These are phyloP conservation scores for Suillus decipiens DNA, from an alignment of 768 basidiomycete genomes.

Conservation along the genomic window DNA sequence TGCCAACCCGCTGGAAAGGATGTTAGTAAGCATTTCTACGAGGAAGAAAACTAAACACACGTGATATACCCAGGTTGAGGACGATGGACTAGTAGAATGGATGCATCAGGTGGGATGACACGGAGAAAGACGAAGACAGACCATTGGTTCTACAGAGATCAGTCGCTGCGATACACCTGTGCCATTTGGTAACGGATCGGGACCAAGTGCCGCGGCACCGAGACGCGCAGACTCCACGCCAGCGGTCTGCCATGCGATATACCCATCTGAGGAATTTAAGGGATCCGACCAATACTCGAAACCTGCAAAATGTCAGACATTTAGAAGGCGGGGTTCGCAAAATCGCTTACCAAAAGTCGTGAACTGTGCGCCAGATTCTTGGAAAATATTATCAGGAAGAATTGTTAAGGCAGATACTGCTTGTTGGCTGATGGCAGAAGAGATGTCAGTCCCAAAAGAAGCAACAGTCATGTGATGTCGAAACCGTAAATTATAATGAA, in stretches of 20 bases:
- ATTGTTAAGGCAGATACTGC: slow-evolving; percentile 47
- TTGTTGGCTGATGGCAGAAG: slow-evolving; percentile 39
- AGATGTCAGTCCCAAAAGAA: neutral
- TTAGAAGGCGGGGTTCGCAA: neutral
- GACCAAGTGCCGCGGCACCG: slow-evolving; percentile 54
- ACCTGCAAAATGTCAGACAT: slow-evolving; percentile 36
- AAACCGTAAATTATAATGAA: neutral
- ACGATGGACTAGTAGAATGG: slow-evolving; percentile 44
- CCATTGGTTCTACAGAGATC: slow-evolving; percentile 55
- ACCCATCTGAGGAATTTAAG: slow-evolving; percentile 52
- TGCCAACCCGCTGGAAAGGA: slow-evolving; percentile 62
- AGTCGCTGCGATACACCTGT: slow-evolving; percentile 60
- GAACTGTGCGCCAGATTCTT: slow-evolving; percentile 55
- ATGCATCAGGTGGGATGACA: neutral
- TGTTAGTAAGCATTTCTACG: neutral
- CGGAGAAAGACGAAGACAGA: slow-evolving; percentile 1
- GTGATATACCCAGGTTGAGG: slow-evolving; percentile 64
- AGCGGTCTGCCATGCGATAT: slow-evolving; percentile 75
- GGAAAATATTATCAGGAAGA: slow-evolving; percentile 48
- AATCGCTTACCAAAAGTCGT: slow-evolving; percentile 46
- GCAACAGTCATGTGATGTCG: neutral
- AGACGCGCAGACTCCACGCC: slow-evolving; percentile 50
- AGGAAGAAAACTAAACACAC: slow-evolving; percentile 32
- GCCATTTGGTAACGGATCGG: slow-evolving; percentile 40
- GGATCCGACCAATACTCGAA: slow-evolving; percentile 79